phyloP scores from a whole-genome alignment of 306 rosid genomes.

The Albizia julibrissin region DNA sequence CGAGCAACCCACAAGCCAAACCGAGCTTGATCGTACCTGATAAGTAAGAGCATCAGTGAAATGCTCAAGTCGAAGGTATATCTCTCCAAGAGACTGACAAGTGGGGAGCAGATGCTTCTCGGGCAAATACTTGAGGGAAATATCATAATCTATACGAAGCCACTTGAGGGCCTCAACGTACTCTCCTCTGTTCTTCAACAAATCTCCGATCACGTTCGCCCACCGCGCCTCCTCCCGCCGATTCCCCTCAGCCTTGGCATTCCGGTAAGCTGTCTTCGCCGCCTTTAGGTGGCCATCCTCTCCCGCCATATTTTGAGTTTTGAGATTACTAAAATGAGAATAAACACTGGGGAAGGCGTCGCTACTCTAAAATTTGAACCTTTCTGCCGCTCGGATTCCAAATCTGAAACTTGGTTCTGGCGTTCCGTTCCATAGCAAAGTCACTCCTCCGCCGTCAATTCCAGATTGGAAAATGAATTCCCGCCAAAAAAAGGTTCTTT shows the following conservation, averaged over 20 bases:
- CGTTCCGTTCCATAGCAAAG: constrained; percentile 10
- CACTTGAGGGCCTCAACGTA: constrained; percentile 79
- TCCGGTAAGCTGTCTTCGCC: constrained; percentile 65
- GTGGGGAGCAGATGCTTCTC: constrained; percentile 72
- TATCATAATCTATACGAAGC: constrained; percentile 73
- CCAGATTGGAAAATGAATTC: constrained; percentile 28
- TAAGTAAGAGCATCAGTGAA: constrained; percentile 65
- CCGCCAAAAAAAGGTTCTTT: constrained; percentile 41
- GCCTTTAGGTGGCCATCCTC: constrained; percentile 47
- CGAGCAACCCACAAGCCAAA: not conserved
- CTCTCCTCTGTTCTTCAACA: constrained; percentile 71
- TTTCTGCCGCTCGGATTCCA: not conserved
- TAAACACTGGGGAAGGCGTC: not conserved
- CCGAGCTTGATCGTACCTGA: constrained; percentile 53
- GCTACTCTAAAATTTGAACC: not conserved
- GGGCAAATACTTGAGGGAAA: constrained; percentile 54
- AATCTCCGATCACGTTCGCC: constrained; percentile 83
- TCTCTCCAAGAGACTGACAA: constrained; percentile 91
- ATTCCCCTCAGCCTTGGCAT: constrained; percentile 69
- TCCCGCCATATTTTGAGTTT: constrained; percentile 39
- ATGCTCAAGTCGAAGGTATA: constrained; percentile 72
- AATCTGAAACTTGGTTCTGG: not conserved
- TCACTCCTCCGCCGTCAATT: constrained; percentile 13
- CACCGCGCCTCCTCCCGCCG: constrained; percentile 88
- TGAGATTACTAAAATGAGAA: not conserved